Conservation (phyloP, 164 flowering plant genomes). For the Nymphaea colorata region DNA sequence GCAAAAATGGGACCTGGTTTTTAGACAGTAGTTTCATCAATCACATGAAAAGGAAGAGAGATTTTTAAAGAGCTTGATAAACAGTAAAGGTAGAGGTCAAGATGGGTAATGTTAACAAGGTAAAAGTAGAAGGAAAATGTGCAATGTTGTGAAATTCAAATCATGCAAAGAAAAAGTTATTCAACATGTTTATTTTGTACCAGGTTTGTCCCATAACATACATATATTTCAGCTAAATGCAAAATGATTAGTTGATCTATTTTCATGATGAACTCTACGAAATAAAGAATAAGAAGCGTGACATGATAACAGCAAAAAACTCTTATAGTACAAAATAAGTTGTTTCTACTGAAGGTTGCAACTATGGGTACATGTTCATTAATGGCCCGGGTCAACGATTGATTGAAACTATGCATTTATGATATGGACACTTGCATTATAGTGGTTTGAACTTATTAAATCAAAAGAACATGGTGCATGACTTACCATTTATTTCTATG, state of each 20-base stretch:
- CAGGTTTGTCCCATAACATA: not conserved
- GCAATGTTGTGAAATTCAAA: not conserved
- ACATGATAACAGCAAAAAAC: not conserved
- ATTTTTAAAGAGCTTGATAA: too few relatives aligned
- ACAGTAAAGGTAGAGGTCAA: not conserved
- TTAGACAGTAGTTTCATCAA: not conserved
- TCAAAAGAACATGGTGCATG: not conserved
- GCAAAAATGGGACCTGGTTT: not conserved
- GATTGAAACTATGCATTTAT: too few relatives aligned
- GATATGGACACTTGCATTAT: too few relatives aligned
- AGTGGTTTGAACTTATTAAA: not conserved
- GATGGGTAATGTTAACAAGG: not conserved
- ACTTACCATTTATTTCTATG: not conserved
- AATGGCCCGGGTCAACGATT: too few relatives aligned
- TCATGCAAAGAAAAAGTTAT: not conserved
- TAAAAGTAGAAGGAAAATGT: not conserved
- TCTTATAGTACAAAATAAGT: not conserved
- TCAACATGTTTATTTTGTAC: not conserved
- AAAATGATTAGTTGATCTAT: too few relatives aligned
- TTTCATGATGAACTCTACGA: not conserved
- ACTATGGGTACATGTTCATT: too few relatives aligned
- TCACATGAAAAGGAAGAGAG: not conserved
- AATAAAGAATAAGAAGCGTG: not conserved
- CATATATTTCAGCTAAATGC: not conserved
- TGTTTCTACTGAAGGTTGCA: not conserved